Evolutionary conservation across 2,329 filamentous ascomycete genomes (phyloP).

Genomic region (Stagonosporopsis rhizophila): DNA sequence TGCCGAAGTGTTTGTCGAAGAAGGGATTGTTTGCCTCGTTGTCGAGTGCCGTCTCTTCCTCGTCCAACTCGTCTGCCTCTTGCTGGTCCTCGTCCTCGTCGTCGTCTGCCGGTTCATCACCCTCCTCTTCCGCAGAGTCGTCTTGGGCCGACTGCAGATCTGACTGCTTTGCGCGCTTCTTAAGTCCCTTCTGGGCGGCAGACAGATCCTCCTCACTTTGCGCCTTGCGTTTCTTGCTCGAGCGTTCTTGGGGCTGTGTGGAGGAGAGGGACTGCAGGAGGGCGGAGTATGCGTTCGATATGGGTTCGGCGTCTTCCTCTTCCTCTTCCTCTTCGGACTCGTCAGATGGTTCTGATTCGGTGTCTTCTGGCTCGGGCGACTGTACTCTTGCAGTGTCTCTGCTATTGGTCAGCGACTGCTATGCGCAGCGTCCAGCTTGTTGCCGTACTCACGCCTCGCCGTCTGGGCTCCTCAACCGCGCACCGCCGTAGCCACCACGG

Average conservation of each 20-base stretch:
- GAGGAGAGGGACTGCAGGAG: slow-evolving; percentile 61
- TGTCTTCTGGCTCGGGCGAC: slow-evolving; percentile 30
- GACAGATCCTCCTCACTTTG: slow-evolving; percentile 31
- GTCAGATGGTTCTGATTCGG: slow-evolving; percentile 34
- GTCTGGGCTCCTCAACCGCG: slow-evolving; percentile 37
- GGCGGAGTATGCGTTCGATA: slow-evolving; percentile 60
- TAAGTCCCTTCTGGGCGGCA: neutral
- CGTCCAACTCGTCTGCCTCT: slow-evolving; percentile 22
- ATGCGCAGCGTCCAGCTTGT: slow-evolving; percentile 5
- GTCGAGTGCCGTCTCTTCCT: slow-evolving; percentile 46
- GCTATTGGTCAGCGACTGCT: slow-evolving; percentile 22
- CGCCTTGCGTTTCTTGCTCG: slow-evolving; percentile 62
- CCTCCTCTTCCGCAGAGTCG: slow-evolving; percentile 6
- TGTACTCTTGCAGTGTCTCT: slow-evolving; percentile 26
- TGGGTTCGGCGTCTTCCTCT: slow-evolving; percentile 30
- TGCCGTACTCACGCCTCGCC: slow-evolving; percentile 42
- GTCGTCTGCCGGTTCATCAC: slow-evolving; percentile 18
- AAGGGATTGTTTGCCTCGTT: slow-evolving; percentile 59
- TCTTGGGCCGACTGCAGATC: slow-evolving; percentile 4
- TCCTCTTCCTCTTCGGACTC: slow-evolving; percentile 37
- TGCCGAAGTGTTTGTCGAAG: slow-evolving; percentile 81
- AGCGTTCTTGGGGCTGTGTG: slow-evolving; percentile 53
- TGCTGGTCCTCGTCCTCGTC: slow-evolving; percentile 17
- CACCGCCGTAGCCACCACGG: slow-evolving; percentile 37
- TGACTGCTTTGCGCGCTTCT: slow-evolving; percentile 10